phyloP scores from a whole-genome alignment of 805 yeast genomes.

The Ogataea nitratoaversa region DNA sequence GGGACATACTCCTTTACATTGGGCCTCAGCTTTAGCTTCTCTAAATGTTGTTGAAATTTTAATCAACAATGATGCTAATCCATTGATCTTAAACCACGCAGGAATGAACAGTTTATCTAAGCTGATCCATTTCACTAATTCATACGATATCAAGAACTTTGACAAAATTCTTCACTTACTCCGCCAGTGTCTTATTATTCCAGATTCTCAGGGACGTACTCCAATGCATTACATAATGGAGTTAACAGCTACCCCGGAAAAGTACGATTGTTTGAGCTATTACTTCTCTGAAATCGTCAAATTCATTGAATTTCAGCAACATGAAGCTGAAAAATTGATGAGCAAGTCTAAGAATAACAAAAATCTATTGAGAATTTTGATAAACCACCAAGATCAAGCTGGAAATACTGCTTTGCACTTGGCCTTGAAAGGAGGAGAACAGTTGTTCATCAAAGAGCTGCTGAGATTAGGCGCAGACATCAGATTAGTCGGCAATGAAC shows the following conservation, averaged over 20 bases:
- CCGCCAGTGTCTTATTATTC: slow-evolving; percentile 62
- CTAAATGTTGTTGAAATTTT: slow-evolving; percentile 54
- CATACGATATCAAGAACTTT: slow-evolving; percentile 60
- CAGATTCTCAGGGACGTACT: slow-evolving; percentile 68
- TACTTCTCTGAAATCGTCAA: slow-evolving; percentile 39
- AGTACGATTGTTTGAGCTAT: slow-evolving; percentile 48
- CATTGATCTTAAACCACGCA: slow-evolving; percentile 43
- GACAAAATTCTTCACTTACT: slow-evolving; percentile 53
- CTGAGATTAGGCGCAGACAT: slow-evolving; percentile 43
- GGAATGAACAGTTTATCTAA: slow-evolving; percentile 73
- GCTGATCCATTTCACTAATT: slow-evolving; percentile 66
- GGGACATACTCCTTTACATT: slow-evolving; percentile 77
- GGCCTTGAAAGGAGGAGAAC: slow-evolving; percentile 56
- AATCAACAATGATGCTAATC: slow-evolving; percentile 57
- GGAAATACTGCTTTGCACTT: slow-evolving; percentile 87
- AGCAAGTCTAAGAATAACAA: slow-evolving; percentile 26
- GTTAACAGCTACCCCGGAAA: slow-evolving; percentile 39
- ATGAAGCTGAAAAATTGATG: slow-evolving; percentile 25
- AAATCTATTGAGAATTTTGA: slow-evolving; percentile 48
- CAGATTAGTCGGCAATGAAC: slow-evolving; percentile 19
- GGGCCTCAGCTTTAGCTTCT: slow-evolving; percentile 83
- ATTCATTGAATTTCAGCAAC: slow-evolving; percentile 27
- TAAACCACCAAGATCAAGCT: slow-evolving; percentile 72
- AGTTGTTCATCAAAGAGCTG: slow-evolving; percentile 39
- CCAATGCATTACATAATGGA: slow-evolving; percentile 69